Percentiles rank a stretch among this genome's conserved stretches.
phyloP scores from a whole-genome alignment of 179 eudicot genomes.

The Camellia oleifera region DNA sequence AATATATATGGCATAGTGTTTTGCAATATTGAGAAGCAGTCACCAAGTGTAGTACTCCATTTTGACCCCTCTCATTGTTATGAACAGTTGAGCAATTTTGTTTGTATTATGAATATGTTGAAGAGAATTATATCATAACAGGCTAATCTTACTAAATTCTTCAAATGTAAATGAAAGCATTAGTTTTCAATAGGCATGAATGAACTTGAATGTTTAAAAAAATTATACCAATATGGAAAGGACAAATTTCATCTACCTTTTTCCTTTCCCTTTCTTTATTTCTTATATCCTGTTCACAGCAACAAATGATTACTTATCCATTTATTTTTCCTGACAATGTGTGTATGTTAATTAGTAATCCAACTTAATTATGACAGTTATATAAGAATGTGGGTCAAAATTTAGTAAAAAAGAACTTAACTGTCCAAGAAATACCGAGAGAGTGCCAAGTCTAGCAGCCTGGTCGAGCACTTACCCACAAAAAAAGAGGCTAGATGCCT shows the following conservation, averaged over 20 bases:
- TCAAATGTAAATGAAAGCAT: too few relatives aligned
- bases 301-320: neutral
- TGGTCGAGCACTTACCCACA: neutral
- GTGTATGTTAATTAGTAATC: neutral
- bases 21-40: neutral
- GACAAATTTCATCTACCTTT: too few relatives aligned
- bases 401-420: neutral
- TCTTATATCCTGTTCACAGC: neutral
- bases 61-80: too few relatives aligned
- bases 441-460: neutral
- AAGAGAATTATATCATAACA: too few relatives aligned
- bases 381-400: neutral
- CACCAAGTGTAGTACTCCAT: too few relatives aligned
- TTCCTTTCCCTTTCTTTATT: neutral
- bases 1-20: neutral
- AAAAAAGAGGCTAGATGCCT: neutral
- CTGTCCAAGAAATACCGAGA: constrained; percentile 1
- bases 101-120: too few relatives aligned
- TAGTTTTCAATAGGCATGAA: neutral
- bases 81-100: too few relatives aligned
- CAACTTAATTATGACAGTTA: neutral
- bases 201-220: neutral
- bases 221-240: neutral
- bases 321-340: neutral
- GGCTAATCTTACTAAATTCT: too few relatives aligned